These are phyloP conservation scores for Alternaria tenuissima DNA, from an alignment of 2,329 filamentous ascomycete species.

Conservation along the genomic window DNA sequence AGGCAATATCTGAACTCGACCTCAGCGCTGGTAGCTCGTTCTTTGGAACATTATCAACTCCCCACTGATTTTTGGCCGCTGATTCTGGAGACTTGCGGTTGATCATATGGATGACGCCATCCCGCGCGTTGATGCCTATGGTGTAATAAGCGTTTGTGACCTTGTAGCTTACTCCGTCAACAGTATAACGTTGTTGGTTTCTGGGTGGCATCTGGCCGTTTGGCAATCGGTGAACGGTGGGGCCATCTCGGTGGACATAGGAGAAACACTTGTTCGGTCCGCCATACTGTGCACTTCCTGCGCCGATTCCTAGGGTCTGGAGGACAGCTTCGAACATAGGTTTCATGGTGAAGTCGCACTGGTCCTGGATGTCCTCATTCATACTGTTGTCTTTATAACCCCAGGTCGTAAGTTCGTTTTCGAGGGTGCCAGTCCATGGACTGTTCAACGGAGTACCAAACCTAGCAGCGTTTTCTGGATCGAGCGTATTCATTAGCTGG, in stretches of 20 bases:
- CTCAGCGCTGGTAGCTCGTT: conserved; percentile 9
- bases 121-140: neutral
- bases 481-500: neutral
- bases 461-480: neutral
- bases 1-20: conserved; percentile 21
- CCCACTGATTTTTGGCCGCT: neutral
- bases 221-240: neutral
- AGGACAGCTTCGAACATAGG: neutral
- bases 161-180: neutral
- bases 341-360: conserved; percentile 1
- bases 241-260: neutral
- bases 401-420: neutral
- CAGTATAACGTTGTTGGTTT: neutral
- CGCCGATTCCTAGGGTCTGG: neutral
- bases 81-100: neutral
- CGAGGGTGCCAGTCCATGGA: neutral
- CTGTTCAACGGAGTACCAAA: neutral
- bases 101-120: conserved; percentile 1
- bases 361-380: neutral
- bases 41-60: neutral
- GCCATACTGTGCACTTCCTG: neutral
- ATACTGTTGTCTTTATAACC: neutral
- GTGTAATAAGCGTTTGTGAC: neutral
- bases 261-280: neutral
- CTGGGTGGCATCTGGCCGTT: conserved; percentile 4